Evolutionary conservation across 139 green algal genomes (phyloP).

Genomic region (Limnomonas spitsbergensis): DNA sequence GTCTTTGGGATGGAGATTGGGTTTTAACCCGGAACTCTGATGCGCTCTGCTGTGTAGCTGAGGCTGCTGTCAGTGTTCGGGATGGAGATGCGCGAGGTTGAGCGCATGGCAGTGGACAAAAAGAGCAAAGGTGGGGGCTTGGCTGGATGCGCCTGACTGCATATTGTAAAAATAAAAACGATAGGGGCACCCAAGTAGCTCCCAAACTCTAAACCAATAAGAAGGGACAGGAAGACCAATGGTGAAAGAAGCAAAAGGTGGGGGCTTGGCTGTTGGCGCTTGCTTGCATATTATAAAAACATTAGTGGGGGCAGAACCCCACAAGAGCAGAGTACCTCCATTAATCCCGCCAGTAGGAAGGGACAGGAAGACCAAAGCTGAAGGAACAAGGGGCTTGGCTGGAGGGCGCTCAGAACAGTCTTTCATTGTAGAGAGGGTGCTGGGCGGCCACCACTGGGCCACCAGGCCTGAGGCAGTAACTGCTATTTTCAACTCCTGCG

Average conservation of each 20-base stretch:
- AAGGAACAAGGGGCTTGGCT: too few relatives aligned
- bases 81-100: constrained; percentile 8
- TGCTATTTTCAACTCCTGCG: too few relatives aligned
- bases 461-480: too few relatives aligned
- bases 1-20: not conserved
- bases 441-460: too few relatives aligned
- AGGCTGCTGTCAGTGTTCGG: constrained; percentile 6
- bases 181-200: not conserved
- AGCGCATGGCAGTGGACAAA: not conserved
- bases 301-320: too few relatives aligned
- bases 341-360: too few relatives aligned
- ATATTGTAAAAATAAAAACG: not conserved
- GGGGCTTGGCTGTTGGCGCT: not conserved
- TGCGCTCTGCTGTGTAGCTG: not conserved
- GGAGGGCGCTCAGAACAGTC: too few relatives aligned
- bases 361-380: too few relatives aligned
- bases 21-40: not conserved
- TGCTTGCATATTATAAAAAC: not conserved
- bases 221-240: not conserved
- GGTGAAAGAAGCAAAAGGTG: not conserved
- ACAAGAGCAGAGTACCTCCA: too few relatives aligned
- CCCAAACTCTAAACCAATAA: not conserved
- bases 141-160: not conserved
- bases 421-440: too few relatives aligned
- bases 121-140: not conserved